A percentile compares a stretch with the other conserved stretches of the same genome.
Conservation (phyloP, 371 early-diverging fungal genomes). For the Basidiobolus meristosporus region DNA sequence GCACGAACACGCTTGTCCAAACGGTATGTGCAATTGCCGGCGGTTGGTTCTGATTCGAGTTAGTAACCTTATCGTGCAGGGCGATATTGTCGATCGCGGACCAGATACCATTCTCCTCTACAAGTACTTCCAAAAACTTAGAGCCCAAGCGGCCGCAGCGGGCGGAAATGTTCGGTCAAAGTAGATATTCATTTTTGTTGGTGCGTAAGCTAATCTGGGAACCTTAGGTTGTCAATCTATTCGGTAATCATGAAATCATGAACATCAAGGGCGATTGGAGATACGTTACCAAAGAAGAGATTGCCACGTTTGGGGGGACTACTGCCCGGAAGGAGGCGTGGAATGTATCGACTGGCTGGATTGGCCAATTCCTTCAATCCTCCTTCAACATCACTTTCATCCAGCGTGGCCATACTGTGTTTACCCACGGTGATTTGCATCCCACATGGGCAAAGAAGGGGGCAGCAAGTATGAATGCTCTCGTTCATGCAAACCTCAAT, state of each 20-base stretch:
- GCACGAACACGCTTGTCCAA: slow-evolving; percentile 24
- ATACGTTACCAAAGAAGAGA: slow-evolving; percentile 44
- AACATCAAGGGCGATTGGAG: slow-evolving; percentile 45
- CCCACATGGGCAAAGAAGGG: slow-evolving; percentile 20
- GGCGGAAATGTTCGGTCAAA: too few species aligned
- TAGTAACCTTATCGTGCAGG: too few species aligned
- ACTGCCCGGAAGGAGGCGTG: slow-evolving; percentile 28
- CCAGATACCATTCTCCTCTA: slow-evolving; percentile 51
- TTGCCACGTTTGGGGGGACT: slow-evolving; percentile 41
- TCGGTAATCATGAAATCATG: slow-evolving; percentile 61
- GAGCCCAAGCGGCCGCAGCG: slow-evolving; percentile 21
- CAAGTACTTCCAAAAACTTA: slow-evolving; percentile 26
- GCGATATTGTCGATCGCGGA: slow-evolving; percentile 57
- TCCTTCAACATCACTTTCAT: slow-evolving; percentile 26
- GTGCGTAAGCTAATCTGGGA: too few species aligned
- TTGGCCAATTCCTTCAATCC: slow-evolving; percentile 41
- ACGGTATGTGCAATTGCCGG: slow-evolving; percentile 17
- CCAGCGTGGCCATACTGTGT: slow-evolving; percentile 36
- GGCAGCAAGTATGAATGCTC: too few species aligned
- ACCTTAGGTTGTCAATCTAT: slow-evolving; percentile 29
- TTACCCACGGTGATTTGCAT: slow-evolving; percentile 54
- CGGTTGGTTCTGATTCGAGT: too few species aligned
- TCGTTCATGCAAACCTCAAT: too few species aligned
- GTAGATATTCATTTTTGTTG: too few species aligned
- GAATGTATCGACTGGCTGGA: slow-evolving; percentile 34